Evolutionary conservation across 2,329 filamentous ascomycete species (phyloP).

Genomic region (Coniochaeta pulveracea): DNA sequence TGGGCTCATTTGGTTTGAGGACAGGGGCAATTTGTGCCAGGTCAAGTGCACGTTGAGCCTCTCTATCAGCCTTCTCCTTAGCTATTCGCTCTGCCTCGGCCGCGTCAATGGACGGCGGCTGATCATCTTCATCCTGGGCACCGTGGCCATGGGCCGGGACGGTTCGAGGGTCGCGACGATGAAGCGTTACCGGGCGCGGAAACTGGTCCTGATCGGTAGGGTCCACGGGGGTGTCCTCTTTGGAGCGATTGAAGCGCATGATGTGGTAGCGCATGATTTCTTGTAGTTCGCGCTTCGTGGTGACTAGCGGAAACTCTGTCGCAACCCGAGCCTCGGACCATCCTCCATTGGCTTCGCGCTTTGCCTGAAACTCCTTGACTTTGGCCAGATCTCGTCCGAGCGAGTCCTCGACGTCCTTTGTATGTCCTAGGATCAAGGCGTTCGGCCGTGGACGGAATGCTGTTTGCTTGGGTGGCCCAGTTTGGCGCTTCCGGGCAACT

Average conservation of each 20-base stretch:
- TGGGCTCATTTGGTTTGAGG: conserved; percentile 42
- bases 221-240: conserved; percentile 52
- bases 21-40: conserved; percentile 88
- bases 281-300: conserved; percentile 69
- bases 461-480: conserved; percentile 20
- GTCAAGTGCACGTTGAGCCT: conserved; percentile 77
- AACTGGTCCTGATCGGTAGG: conserved; percentile 65
- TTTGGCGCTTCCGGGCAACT: conserved; percentile 46
- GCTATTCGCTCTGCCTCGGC: conserved; percentile 53
- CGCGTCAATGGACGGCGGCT: conserved; percentile 34
- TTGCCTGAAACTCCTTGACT: conserved; percentile 21
- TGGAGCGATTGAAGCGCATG: conserved; percentile 53
- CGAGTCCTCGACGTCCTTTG: conserved; percentile 10
- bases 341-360: conserved; percentile 31
- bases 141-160: conserved; percentile 42
- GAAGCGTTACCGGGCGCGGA: conserved; percentile 75
- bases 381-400: conserved; percentile 11
- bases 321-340: conserved; percentile 42
- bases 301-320: conserved; percentile 56
- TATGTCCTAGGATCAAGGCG: conserved; percentile 8
- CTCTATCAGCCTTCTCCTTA: conserved; percentile 64
- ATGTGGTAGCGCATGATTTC: conserved; percentile 79
- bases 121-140: conserved; percentile 44
- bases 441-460: conserved; percentile 11
- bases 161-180: conserved; percentile 75